phyloP scores from a whole-genome alignment of 305 asterid genomes.

The Striga hermonthica region DNA sequence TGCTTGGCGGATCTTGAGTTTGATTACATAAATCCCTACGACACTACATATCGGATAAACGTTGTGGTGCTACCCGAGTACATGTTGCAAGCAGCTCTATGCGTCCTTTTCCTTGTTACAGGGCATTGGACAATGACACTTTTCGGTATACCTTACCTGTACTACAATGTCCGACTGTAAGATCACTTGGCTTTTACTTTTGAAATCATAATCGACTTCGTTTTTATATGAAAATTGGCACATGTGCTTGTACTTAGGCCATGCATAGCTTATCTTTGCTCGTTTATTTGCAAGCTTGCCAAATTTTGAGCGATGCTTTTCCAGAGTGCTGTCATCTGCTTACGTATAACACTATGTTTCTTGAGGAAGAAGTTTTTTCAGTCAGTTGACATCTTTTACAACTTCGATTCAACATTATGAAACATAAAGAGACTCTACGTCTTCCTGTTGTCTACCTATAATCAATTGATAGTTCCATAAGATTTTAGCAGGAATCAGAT shows the following conservation, averaged over 20 bases:
- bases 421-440: neutral
- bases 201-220: neutral
- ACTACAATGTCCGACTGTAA: conserved; percentile 61
- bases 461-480: neutral
- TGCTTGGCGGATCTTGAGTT: conserved; percentile 65
- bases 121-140: conserved; percentile 74
- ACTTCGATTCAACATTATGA: conserved; percentile 9
- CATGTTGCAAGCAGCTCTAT: conserved; percentile 57
- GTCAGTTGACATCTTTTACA: neutral
- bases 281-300: neutral
- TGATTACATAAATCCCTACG: conserved; percentile 73
- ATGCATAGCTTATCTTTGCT: neutral
- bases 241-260: neutral
- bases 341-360: neutral
- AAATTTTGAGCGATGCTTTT: neutral
- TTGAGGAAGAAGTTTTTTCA: neutral
- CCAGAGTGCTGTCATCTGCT: neutral
- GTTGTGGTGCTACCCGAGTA: conserved; percentile 54
- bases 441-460: neutral
- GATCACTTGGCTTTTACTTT: conserved; percentile 34
- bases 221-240: conserved; percentile 2
- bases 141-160: conserved; percentile 48
- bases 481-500: neutral
- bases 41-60: conserved; percentile 61
- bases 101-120: conserved; percentile 49